Evolutionary conservation across 1,284 basidiomycete genomes (phyloP).

Genomic region (Caloboletus inedulis): DNA sequence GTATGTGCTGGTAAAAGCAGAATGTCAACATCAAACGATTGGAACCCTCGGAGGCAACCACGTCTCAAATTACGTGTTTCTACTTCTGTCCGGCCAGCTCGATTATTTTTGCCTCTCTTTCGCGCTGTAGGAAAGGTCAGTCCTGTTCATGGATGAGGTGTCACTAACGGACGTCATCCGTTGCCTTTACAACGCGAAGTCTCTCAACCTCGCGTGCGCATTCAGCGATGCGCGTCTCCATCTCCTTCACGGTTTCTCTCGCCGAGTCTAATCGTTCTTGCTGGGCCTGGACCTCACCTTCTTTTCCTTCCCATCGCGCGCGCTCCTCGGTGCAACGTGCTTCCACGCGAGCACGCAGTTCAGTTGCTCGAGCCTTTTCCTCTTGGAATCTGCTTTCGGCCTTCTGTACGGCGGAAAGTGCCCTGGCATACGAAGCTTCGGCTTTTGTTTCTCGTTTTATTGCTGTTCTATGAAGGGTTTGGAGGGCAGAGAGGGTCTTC

Average conservation of each 20-base stretch:
- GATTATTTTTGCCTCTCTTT: constrained; percentile 26
- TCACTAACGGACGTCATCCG: constrained; percentile 27
- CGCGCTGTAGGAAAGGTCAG: constrained; percentile 27
- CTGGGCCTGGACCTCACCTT: constrained; percentile 28
- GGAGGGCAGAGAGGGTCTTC: constrained; percentile 25
- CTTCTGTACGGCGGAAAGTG: constrained; percentile 27
- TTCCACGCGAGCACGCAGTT: constrained; percentile 28
- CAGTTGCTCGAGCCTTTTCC: constrained; percentile 23
- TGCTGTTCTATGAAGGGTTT: constrained; percentile 31
- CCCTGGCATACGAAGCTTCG: constrained; percentile 21
- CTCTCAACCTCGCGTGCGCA: constrained; percentile 33
- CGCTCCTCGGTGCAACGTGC: constrained; percentile 27
- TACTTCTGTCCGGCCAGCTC: constrained; percentile 19
- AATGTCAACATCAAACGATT: neutral
- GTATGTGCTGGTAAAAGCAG: neutral
- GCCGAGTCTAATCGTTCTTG: constrained; percentile 35
- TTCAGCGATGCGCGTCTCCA: constrained; percentile 26
- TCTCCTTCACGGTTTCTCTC: constrained; percentile 22
- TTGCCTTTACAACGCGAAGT: constrained; percentile 32
- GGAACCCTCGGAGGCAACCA: neutral
- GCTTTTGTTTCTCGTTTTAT: constrained; percentile 31
- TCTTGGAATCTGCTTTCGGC: constrained; percentile 31
- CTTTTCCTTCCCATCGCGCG: constrained; percentile 34
- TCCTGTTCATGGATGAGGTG: neutral
- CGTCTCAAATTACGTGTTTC: neutral